Base-by-base conservation (phyloP, 1,284 basidiomycete species). In the Sanghuangporus sanghuang region DNA sequence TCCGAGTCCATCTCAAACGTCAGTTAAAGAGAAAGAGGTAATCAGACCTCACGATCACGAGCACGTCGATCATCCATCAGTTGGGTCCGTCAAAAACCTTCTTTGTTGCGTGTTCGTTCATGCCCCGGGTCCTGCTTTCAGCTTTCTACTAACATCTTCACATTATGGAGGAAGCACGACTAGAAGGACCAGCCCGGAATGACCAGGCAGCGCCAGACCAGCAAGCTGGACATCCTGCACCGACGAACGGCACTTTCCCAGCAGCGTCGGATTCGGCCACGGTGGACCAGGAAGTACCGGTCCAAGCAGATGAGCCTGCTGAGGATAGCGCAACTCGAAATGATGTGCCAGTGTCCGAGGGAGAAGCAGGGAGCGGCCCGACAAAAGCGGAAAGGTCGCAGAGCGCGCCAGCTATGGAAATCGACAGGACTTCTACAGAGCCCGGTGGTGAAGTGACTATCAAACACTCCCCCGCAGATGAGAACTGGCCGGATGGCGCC, bases 391-490 rank as follows among this genome's bases (percentile, higher is more conserved):
- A 57, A 36, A 44, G n/a, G 16, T 32, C 23, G 18, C n/a, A 48
- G 18, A 44, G 38, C 4, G 39, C 56, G 12, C 27, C 40, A 57
- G 7, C 56, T 38, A 57, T 54, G 53, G 53, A 54, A 8, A 38
- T 54, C 32, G 36, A 54, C 53, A n/a, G 8, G 23, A 32, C 36
- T 7, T 32, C 35, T 12, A 35, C 53, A 21, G 53, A 54, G 27
- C 27, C 8, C 5, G n/a, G 35, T 4, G 21, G 35, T 21, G 39
- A 42, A 23, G 38, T 44, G 6, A 16, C n/a, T 23, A 48, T 61
- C 32, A 61, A 61, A 27, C 38, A 36, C 23, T 61, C 59, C 8
- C 59, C 59, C 2, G 59, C 27, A 21, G 59, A 61, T 14, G 59
- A 61, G 6, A 18, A 48, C 12, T 61, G 48, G 49, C 48, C 59